Conservation (phyloP, 192 early-diverging fungal species). For the Kickxella alabastrina region DNA sequence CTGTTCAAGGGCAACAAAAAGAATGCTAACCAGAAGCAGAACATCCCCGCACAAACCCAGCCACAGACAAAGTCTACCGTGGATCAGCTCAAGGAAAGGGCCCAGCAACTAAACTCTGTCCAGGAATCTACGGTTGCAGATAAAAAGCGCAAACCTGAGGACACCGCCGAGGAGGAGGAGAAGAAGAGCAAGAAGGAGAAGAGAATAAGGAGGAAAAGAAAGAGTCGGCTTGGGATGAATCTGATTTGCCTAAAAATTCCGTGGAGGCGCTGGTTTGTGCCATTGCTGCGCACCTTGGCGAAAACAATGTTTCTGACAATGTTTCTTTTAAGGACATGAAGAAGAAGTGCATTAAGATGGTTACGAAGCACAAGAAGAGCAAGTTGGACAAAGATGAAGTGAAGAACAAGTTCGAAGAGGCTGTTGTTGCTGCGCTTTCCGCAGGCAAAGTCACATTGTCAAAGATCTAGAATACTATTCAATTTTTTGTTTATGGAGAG, state of each 20-base stretch:
- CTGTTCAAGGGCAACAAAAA: constrained; percentile 21
- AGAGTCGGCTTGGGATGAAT: constrained; percentile 27
- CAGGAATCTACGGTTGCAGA: too few species aligned
- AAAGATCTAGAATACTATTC: background rate
- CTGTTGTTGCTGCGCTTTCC: constrained; percentile 24
- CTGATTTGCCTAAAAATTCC: constrained; percentile 6
- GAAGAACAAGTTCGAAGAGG: constrained; percentile 33
- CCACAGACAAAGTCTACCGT: constrained; percentile 35
- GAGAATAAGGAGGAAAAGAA: constrained; percentile 15
- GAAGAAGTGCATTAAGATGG: constrained; percentile 32
- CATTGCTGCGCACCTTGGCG: constrained; percentile 11
- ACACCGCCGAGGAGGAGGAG: background rate
- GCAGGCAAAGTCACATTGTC: constrained; percentile 12
- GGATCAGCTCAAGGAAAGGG: constrained; percentile 33
- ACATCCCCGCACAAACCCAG: constrained; percentile 1
- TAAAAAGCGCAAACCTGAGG: constrained; percentile 21
- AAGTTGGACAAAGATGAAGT: constrained; percentile 16
- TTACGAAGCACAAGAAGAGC: constrained; percentile 20
- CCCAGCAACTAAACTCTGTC: constrained; percentile 19
- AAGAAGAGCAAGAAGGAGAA: constrained; percentile 16
- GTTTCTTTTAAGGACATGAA: constrained; percentile 21
- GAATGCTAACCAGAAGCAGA: background rate
- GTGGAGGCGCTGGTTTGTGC: constrained; percentile 24
- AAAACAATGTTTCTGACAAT: background rate
- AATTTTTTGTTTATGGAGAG: background rate